Percentiles rank a stretch among this genome's conserved stretches.
These are phyloP conservation scores for Phymatotrichopsis omnivora DNA, from an alignment of 2,329 filamentous ascomycete genomes.

Conservation along the genomic window DNA sequence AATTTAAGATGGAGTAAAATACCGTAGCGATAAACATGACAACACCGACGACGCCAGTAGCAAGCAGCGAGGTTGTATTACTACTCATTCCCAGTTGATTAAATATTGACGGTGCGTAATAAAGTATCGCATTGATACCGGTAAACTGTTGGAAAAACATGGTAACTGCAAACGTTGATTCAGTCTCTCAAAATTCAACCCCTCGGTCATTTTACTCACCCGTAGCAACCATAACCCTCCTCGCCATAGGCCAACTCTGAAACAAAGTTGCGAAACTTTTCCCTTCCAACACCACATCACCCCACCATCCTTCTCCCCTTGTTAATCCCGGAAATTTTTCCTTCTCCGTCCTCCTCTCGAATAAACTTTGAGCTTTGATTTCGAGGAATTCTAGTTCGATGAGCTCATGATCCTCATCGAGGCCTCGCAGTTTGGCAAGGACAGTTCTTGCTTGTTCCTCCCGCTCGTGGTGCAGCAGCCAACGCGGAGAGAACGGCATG, in stretches of 20 bases:
- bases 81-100: conserved; percentile 38
- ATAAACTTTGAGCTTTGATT: conserved; percentile 67
- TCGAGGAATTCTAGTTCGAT: conserved; percentile 71
- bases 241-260: conserved; percentile 55
- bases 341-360: conserved; percentile 60
- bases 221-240: conserved; percentile 53
- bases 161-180: conserved; percentile 1
- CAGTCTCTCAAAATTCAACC: neutral
- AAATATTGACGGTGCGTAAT: conserved; percentile 44
- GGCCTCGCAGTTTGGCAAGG: conserved; percentile 53
- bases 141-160: conserved; percentile 37
- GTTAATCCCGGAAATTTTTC: conserved; percentile 55
- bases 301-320: conserved; percentile 43
- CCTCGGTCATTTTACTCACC: conserved; percentile 21
- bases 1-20: conserved; percentile 26
- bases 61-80: conserved; percentile 48
- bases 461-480: conserved; percentile 60
- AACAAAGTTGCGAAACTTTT: conserved; percentile 57
- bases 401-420: conserved; percentile 53
- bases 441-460: conserved; percentile 56
- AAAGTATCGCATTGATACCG: conserved; percentile 38
- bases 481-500: conserved; percentile 70
- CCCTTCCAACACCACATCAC: conserved; percentile 59
- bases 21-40: conserved; percentile 56
- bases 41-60: conserved; percentile 62